Evolutionary conservation across 2,329 filamentous ascomycete species (phyloP), one percentile per base, ranked within the genome.

Genomic region (Biscogniauxia marginata): DNA sequence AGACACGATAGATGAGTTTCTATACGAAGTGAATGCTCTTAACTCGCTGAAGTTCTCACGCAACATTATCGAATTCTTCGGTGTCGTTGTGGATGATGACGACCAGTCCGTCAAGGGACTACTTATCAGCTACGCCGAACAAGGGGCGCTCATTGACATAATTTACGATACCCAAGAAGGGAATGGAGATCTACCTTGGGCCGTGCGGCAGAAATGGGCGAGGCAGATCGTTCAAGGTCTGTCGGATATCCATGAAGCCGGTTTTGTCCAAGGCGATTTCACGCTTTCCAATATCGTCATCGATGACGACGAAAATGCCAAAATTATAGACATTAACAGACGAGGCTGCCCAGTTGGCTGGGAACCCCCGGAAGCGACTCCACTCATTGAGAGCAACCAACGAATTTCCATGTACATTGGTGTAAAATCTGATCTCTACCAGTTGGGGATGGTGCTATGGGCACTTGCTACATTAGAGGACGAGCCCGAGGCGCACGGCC

Each of bases 251-350:
- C 95, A 99, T 67, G 93, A 98, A 72, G 88, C 91, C 20, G 95
- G 95, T 4, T 98, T 96, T 71, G 95, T 99, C 9, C 95, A 99
- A 70, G 95, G 95, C 21, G 95, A 99, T 70, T 97, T 99, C 63
- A 99, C 95, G 0, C 80, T 99, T 23, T 96, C 93, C 4, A 99
- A 99, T 70, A 96, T 99, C 62, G 95, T 99, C 59, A 89, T 99
- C 67, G 91, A 98, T 71, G 81, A 82, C 11, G 75, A 89, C 46
- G 87, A 92, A 68, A 83, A 97, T 68, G 95, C 93, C 7, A 93
- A 96, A 67, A 98, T 99, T 63, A 99, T 99, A 69, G 95, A 99
- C 73, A 97, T 99, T 76, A 99, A 99, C 75, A 84, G 95, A 54
- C 83, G 95, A 65, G 95, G 95, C n/a, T 99, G 95, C 67, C 95